These are phyloP conservation scores for Fusarium sororula DNA, from an alignment of 2,329 filamentous ascomycete genomes.

Conservation along the genomic window DNA sequence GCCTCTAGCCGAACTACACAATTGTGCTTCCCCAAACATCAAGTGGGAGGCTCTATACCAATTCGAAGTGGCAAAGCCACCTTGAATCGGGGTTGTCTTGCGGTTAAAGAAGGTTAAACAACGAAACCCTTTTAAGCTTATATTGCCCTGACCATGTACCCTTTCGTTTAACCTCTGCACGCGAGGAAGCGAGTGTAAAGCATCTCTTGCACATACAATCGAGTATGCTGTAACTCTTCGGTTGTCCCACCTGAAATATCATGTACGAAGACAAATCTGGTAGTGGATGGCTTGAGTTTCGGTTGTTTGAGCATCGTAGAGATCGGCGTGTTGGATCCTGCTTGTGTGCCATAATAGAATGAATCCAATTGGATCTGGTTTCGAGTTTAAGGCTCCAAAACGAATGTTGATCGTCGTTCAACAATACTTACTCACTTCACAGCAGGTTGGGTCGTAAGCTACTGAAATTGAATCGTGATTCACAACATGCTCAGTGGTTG, in stretches of 20 bases:
- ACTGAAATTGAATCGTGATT: constrained; percentile 5
- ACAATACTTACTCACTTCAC: constrained; percentile 6
- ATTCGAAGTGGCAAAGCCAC: not conserved
- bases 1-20: constrained; percentile 30
- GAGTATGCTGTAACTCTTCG: not conserved
- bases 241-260: constrained; percentile 15
- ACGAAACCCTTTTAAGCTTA: constrained; percentile 41
- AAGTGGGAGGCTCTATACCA: not conserved
- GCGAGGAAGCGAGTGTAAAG: constrained; percentile 14
- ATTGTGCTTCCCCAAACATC: constrained; percentile 18
- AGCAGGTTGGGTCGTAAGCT: constrained; percentile 6
- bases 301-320: not conserved
- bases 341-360: constrained; percentile 12
- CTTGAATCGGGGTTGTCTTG: constrained; percentile 25
- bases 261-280: constrained; percentile 9
- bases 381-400: not conserved
- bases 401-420: not conserved
- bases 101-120: constrained; percentile 4
- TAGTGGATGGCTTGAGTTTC: not conserved
- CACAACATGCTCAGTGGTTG: constrained; percentile 11
- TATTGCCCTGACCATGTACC: constrained; percentile 31
- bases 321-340: not conserved
- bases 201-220: not conserved
- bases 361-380: not conserved
- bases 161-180: constrained; percentile 2